These are phyloP conservation scores for Neospermospora avenae DNA, from an alignment of 2,329 filamentous ascomycete species.

Conservation along the genomic window DNA sequence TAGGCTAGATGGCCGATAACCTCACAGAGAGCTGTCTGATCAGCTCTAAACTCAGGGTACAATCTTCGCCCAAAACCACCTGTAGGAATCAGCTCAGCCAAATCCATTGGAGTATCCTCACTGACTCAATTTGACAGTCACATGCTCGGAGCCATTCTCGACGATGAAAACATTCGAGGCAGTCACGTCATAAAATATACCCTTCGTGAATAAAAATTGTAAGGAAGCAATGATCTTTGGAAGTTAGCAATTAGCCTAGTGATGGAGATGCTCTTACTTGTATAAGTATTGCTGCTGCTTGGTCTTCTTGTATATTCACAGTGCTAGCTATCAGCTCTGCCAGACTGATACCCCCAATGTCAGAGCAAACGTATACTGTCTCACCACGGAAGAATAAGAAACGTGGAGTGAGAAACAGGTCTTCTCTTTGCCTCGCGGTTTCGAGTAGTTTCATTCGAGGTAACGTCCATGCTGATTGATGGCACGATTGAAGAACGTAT, in stretches of 20 bases:
- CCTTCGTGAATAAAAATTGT: background rate
- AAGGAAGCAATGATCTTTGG: background rate
- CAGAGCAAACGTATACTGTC: background rate
- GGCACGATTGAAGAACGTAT: background rate
- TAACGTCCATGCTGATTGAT: background rate
- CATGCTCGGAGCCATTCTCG: background rate
- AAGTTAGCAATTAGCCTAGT: background rate
- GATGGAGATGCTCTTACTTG: background rate
- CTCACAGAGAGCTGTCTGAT: background rate
- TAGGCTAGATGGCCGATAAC: background rate
- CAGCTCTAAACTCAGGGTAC: background rate
- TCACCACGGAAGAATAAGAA: background rate
- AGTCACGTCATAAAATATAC: background rate
- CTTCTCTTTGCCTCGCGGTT: background rate
- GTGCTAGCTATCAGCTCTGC: background rate
- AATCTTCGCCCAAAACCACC: background rate
- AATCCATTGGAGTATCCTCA: background rate
- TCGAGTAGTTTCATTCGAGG: background rate
- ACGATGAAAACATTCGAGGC: background rate
- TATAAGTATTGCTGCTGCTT: background rate
- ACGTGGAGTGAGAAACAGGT: background rate
- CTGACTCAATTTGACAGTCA: background rate
- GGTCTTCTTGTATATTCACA: background rate
- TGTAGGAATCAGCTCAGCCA: background rate
- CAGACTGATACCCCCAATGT: background rate